Evolutionary conservation across 495 filamentous ascomycete species (phyloP).

Genomic region (Penicillium coffeae): DNA sequence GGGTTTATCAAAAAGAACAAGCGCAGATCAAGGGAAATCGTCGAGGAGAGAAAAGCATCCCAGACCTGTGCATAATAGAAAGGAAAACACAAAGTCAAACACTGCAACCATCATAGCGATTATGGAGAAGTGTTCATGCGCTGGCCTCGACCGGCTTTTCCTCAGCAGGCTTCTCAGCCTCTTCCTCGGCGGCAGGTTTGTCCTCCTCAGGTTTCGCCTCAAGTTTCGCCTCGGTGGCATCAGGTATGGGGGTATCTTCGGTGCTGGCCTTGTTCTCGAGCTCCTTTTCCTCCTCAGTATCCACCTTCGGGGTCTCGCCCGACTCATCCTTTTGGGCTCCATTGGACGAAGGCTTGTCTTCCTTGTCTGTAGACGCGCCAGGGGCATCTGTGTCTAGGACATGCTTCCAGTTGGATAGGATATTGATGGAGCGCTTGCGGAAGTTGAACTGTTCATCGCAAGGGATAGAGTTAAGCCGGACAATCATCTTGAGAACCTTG

Average conservation of each 20-base stretch:
- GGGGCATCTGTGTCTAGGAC: conserved; percentile 57
- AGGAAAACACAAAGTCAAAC: conserved; percentile 1
- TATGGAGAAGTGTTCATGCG: conserved; percentile 4
- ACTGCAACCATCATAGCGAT: neutral
- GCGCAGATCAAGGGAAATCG: neutral
- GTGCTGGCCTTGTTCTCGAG: conserved; percentile 33
- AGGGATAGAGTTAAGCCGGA: conserved; percentile 77
- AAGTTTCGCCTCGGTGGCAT: conserved; percentile 24
- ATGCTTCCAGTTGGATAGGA: conserved; percentile 80
- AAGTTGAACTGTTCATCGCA: conserved; percentile 81
- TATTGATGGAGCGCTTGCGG: conserved; percentile 67
- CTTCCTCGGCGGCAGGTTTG: conserved; percentile 4
- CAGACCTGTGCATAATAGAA: conserved; percentile 5
- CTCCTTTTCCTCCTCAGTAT: conserved; percentile 47
- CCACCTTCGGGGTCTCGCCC: conserved; percentile 38
- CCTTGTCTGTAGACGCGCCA: conserved; percentile 40
- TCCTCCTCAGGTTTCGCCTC: conserved; percentile 9
- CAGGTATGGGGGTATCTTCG: conserved; percentile 42
- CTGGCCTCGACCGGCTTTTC: conserved; percentile 21
- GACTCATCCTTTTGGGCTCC: conserved; percentile 46
- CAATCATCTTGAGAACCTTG: conserved; percentile 87
- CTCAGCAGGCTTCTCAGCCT: conserved; percentile 9
- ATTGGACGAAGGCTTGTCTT: conserved; percentile 45
- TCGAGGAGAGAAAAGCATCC: neutral
- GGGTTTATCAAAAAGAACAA: neutral